These are phyloP conservation scores for Penicillium verhagenii DNA, from an alignment of 495 filamentous ascomycete genomes.

Conservation along the genomic window DNA sequence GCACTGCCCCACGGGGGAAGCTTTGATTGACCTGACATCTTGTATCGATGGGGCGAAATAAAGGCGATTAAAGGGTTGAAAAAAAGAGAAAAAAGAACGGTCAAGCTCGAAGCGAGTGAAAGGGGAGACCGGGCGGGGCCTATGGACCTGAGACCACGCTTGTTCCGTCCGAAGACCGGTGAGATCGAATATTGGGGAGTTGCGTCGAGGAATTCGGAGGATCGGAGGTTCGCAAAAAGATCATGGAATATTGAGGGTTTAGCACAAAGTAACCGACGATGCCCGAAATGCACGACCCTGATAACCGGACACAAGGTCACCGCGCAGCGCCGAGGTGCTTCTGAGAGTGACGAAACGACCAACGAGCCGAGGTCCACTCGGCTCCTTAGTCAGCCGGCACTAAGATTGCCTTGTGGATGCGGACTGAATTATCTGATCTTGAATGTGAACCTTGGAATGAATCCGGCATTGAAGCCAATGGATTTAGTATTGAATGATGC, in stretches of 20 bases:
- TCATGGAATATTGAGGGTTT: not conserved
- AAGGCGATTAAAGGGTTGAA: not conserved
- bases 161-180: conserved; percentile 16
- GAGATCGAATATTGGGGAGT: not conserved
- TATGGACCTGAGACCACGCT: conserved; percentile 6
- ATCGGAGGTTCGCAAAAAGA: conserved; percentile 2
- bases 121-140: conserved; percentile 27
- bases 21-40: conserved; percentile 82
- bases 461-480: no score
- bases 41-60: conserved; percentile 5
- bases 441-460: not conserved
- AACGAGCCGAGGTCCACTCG: conserved; percentile 40
- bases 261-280: conserved; percentile 16
- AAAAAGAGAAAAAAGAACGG: conserved; percentile 8
- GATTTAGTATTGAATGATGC: no score
- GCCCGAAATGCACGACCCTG: conserved; percentile 14
- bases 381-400: conserved; percentile 3
- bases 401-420: not conserved
- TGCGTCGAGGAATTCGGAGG: not conserved
- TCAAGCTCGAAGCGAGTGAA: conserved; percentile 11
- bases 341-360: conserved; percentile 32
- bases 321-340: conserved; percentile 29
- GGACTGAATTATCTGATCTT: not conserved
- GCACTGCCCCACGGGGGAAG: conserved; percentile 94
- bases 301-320: conserved; percentile 9